Evolutionary conservation across 2,329 filamentous ascomycete species (phyloP).

Genomic region (Acarospora socialis): DNA sequence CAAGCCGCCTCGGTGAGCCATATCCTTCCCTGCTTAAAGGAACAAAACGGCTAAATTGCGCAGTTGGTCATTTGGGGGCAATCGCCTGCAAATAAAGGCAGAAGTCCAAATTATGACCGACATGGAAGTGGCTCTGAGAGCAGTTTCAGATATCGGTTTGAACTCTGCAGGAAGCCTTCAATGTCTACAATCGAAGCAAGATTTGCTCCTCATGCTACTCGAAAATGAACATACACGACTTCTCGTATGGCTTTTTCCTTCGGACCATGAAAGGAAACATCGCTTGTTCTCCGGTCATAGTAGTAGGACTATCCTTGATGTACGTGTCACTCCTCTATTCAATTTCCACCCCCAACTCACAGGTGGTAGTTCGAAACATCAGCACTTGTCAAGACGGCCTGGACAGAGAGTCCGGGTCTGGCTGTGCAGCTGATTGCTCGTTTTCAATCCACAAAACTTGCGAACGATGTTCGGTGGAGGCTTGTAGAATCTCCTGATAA

Average conservation of each 20-base stretch:
- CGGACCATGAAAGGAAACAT: constrained; percentile 48
- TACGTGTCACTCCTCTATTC: constrained; percentile 9
- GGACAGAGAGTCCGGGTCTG: constrained; percentile 70
- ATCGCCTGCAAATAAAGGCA: constrained; percentile 82
- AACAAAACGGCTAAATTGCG: too few relatives aligned
- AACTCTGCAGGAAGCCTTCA: constrained; percentile 39
- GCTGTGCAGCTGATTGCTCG: constrained; percentile 73
- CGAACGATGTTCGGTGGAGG: constrained; percentile 62
- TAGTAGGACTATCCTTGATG: constrained; percentile 27
- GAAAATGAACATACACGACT: constrained; percentile 74
- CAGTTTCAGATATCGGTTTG: constrained; percentile 45
- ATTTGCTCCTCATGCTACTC: constrained; percentile 65
- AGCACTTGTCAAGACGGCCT: constrained; percentile 64
- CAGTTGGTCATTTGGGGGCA: constrained; percentile 89
- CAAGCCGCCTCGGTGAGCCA: constrained; percentile 48
- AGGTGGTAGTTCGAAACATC: constrained; percentile 15
- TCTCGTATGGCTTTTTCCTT: constrained; percentile 76
- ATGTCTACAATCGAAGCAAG: constrained; percentile 63
- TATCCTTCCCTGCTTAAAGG: background rate
- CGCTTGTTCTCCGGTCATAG: constrained; percentile 32
- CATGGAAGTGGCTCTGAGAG: constrained; percentile 52
- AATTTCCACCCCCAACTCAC: background rate
- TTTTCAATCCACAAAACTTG: constrained; percentile 61
- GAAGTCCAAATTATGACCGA: constrained; percentile 73
- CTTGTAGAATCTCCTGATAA: constrained; percentile 73